Conservation (phyloP, 306 rosid genomes). For the Morella rubra region DNA sequence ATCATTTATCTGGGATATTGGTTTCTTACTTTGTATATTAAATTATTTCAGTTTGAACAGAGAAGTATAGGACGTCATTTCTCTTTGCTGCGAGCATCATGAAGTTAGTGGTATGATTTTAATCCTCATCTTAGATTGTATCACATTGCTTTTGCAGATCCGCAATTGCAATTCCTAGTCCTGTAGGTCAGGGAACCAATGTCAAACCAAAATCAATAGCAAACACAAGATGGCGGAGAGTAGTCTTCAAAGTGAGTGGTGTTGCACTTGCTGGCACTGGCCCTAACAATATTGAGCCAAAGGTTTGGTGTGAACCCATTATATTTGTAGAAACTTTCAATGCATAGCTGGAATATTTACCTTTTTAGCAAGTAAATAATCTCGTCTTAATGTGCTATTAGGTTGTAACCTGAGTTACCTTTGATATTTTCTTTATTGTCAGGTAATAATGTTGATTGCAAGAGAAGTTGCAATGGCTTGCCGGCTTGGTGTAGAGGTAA, state of each 20-base stretch:
- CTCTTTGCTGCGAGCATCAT: not conserved
- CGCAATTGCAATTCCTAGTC: slow-evolving; percentile 49
- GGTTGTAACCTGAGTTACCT: slow-evolving; percentile 11
- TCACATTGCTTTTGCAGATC: slow-evolving; percentile 44
- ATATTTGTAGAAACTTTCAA: slow-evolving; percentile 4
- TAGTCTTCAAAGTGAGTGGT: slow-evolving; percentile 92
- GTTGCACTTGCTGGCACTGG: slow-evolving; percentile 85
- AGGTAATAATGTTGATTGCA: slow-evolving; percentile 80
- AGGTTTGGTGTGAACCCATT: slow-evolving; percentile 48
- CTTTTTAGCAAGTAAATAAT: slow-evolving; percentile 15
- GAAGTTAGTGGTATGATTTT: not conserved
- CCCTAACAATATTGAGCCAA: slow-evolving; percentile 78
- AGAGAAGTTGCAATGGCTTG: slow-evolving; percentile 81
- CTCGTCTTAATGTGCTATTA: slow-evolving; percentile 12
- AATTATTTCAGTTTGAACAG: not conserved
- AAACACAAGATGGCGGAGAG: slow-evolving; percentile 82
- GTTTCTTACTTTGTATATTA: not conserved
- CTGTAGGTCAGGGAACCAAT: slow-evolving; percentile 55
- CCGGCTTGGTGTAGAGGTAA: slow-evolving; percentile 91
- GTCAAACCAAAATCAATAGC: slow-evolving; percentile 63
- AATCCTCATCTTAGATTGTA: not conserved
- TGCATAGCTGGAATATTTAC: slow-evolving; percentile 10
- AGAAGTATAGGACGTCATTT: not conserved
- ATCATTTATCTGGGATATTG: not conserved
- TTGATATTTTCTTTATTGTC: slow-evolving; percentile 34